Base-by-base conservation (phyloP, 345 rosid species). In the Hypericum androsaemum region DNA sequence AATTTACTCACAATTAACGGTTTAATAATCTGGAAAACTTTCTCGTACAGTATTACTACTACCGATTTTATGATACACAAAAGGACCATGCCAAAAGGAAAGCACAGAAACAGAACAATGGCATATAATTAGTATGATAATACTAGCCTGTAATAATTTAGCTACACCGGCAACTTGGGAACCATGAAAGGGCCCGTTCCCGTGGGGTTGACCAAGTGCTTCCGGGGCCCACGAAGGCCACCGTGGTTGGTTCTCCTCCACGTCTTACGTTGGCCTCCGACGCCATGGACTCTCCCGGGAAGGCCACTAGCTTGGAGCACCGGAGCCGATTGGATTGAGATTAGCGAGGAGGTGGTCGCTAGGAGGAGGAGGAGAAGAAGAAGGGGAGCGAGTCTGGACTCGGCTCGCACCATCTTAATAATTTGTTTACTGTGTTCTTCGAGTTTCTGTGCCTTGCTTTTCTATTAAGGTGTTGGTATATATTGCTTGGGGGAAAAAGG, bases 221-320 rank as follows among this genome's bases (percentile, higher is more conserved):
- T 61, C 46, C 44, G 48, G 37, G 67, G 71, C n/a, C 77, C 74
- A 2, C 79, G 74, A 49, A 57, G 43, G 68, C 78, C 66, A 40
- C 77, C 77, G 36, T 74, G 82, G 54, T 74, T 68, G 46, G 69
- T 47, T 53, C 71, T 56, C 46, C 41, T 52, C 71, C 49, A 47
- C 22, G 15, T 46, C 48, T 5, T 15, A 6, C 42, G 61, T n/a
- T 13, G 54, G 9, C 13, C 42, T n/a, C n/a, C 5, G 17, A 15
- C 40, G 12, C 5, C 55, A 10, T 46, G 58, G 32, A 12, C 38
- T 39, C 10, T 50, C 10, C 44, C 53, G 1, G 13, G 17, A 12
- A 48, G 35, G 8, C 39, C 6, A 15, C 8, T 46, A 42, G 40
- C 70, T 22, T 37, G 54, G 12, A 22, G 32, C 4, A 28, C 48